These are phyloP conservation scores for Melastoma candidum DNA, from an alignment of 441 rosid species.

Conservation along the genomic window DNA sequence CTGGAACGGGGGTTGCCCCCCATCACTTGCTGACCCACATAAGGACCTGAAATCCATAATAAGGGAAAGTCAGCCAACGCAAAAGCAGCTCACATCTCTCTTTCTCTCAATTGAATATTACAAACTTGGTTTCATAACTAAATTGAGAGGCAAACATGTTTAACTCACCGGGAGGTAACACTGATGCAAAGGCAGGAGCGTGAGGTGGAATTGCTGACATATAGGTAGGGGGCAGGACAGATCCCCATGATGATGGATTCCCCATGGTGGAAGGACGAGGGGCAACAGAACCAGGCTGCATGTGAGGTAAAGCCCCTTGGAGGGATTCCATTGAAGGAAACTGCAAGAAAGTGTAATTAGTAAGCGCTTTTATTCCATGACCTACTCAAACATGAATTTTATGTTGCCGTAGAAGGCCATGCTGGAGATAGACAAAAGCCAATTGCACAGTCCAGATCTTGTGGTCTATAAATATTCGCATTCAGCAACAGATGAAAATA, in stretches of 20 bases:
- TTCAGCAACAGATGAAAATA: neutral
- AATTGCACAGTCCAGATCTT: neutral
- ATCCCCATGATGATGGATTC: constrained; percentile 35
- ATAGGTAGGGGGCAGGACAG: constrained; percentile 42
- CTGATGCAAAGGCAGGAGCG: constrained; percentile 15
- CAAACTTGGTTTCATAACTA: neutral
- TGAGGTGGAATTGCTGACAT: constrained; percentile 40
- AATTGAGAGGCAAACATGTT: no score
- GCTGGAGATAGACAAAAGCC: neutral
- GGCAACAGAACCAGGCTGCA: constrained; percentile 37
- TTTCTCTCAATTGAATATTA: neutral
- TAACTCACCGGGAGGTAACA: constrained; percentile 36
- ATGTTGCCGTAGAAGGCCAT: no score
- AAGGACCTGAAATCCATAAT: constrained; percentile 34
- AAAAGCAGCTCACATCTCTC: neutral
- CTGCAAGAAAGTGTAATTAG: constrained; percentile 25
- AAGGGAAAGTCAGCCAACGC: constrained; percentile 17
- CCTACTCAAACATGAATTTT: neutral
- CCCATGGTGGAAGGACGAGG: constrained; percentile 35
- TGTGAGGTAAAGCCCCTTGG: constrained; percentile 54
- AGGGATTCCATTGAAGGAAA: constrained; percentile 70
- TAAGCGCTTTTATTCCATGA: neutral
- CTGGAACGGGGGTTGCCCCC: constrained; percentile 27
- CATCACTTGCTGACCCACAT: constrained; percentile 29
- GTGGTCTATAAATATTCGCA: neutral